Conservation (phyloP, 371 early-diverging fungal species). For the Mucor saturninus region DNA sequence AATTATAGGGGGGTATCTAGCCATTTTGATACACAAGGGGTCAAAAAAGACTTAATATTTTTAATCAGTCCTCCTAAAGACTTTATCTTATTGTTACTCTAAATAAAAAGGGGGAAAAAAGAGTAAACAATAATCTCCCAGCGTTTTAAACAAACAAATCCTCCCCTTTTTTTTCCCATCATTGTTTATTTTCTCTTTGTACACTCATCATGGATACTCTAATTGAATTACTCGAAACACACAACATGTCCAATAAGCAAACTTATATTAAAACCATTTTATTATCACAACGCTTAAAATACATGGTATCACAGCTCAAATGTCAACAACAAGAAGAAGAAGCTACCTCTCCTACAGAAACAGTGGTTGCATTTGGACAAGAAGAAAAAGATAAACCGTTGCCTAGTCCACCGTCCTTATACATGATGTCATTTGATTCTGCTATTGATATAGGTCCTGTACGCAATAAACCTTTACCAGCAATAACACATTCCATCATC, state of each 20-base stretch:
- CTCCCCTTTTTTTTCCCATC: constrained; percentile 6
- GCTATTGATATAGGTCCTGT: not conserved
- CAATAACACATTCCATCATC: not conserved
- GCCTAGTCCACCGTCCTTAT: not conserved
- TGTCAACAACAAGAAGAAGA: not conserved
- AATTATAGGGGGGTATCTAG: too few relatives aligned
- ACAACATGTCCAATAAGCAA: constrained; percentile 8
- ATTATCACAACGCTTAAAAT: constrained; percentile 4
- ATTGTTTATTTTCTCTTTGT: not conserved
- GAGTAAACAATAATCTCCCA: not conserved
- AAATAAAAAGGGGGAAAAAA: not conserved
- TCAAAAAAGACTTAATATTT: too few relatives aligned
- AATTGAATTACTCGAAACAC: constrained; percentile 1
- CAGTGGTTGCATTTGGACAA: constrained; percentile 5
- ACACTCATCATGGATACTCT: constrained; percentile 1
- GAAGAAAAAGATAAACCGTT: not conserved
- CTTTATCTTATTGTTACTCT: not conserved
- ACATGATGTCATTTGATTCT: constrained; percentile 3
- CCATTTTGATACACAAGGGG: too few relatives aligned
- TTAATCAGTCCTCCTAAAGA: constrained; percentile 1
- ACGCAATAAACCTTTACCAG: constrained; percentile 3
- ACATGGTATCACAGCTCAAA: constrained; percentile 1
- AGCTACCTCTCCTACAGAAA: constrained; percentile 16
- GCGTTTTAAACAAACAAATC: too few relatives aligned
- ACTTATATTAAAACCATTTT: constrained; percentile 1